phyloP scores from a whole-genome alignment of 2,329 filamentous ascomycete species.

The Nothomitra cinnamomea region DNA sequence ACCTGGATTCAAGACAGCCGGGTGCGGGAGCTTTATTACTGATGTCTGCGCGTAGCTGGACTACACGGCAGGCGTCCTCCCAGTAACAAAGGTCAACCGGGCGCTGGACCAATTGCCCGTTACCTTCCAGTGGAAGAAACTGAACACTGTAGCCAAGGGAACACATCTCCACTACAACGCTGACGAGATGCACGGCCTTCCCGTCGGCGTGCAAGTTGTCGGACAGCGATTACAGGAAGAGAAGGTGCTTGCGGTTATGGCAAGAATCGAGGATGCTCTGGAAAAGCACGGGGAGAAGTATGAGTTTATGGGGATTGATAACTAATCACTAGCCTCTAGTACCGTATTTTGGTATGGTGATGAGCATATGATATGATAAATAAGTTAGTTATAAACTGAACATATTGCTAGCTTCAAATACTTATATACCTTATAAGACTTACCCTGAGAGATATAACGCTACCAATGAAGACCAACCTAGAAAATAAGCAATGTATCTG shows the following conservation, averaged over 20 bases:
- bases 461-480: no score
- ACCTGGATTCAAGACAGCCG: not conserved
- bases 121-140: constrained; percentile 39
- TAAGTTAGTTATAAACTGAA: no score
- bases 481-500: no score
- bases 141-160: constrained; percentile 66
- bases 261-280: constrained; percentile 57
- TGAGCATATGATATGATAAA: no score
- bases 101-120: constrained; percentile 46
- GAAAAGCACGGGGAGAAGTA: constrained; percentile 35
- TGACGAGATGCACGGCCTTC: constrained; percentile 67
- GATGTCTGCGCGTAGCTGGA: constrained; percentile 41
- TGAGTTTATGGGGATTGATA: constrained; percentile 28
- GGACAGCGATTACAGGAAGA: constrained; percentile 70
- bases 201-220: constrained; percentile 72
- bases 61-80: constrained; percentile 67
- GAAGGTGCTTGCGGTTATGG: constrained; percentile 71
- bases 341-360: no score
- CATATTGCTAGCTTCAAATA: no score
- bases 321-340: no score
- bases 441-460: no score
- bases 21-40: constrained; percentile 7
- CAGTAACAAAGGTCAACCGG: constrained; percentile 69
- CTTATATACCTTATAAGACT: no score
- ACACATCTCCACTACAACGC: constrained; percentile 81